Conservation (phyloP, 768 basidiomycete genomes). For the Chiua virens region DNA sequence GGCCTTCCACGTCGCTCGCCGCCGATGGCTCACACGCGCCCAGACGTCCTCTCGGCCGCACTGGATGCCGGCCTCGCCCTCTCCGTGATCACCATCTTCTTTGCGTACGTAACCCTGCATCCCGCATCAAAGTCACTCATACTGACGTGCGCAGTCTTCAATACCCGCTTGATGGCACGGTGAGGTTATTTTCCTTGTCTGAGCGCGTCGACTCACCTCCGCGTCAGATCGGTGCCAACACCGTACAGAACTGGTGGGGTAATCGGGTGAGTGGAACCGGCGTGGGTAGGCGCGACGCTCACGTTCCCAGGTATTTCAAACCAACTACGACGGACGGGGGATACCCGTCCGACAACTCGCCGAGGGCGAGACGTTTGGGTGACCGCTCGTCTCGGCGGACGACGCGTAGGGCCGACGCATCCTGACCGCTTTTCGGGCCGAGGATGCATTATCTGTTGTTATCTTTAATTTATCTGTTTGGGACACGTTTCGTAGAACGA, state of each 20-base stretch:
- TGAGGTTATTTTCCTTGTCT: slow-evolving; percentile 1
- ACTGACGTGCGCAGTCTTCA: slow-evolving; percentile 17
- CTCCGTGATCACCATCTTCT: slow-evolving; percentile 66
- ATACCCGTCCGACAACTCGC: slow-evolving; percentile 27
- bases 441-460: no score
- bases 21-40: neutral
- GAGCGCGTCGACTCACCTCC: no score
- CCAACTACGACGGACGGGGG: slow-evolving; percentile 20
- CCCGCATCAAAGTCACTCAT: neutral
- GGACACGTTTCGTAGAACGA: no score
- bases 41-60: slow-evolving; percentile 74
- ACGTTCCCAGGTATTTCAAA: slow-evolving; percentile 20
- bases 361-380: slow-evolving; percentile 25
- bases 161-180: slow-evolving; percentile 25
- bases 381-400: no score
- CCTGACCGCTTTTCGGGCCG: no score
- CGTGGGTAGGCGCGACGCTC: no score
- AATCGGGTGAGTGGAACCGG: slow-evolving; percentile 16
- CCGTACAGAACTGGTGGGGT: slow-evolving; percentile 30
- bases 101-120: slow-evolving; percentile 43
- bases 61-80: slow-evolving; percentile 73
- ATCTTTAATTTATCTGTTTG: no score
- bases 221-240: slow-evolving; percentile 19
- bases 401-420: no score
- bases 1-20: slow-evolving; percentile 8